Conservation (phyloP, 2,329 filamentous ascomycete genomes). For the Bretziella fagacearum region DNA sequence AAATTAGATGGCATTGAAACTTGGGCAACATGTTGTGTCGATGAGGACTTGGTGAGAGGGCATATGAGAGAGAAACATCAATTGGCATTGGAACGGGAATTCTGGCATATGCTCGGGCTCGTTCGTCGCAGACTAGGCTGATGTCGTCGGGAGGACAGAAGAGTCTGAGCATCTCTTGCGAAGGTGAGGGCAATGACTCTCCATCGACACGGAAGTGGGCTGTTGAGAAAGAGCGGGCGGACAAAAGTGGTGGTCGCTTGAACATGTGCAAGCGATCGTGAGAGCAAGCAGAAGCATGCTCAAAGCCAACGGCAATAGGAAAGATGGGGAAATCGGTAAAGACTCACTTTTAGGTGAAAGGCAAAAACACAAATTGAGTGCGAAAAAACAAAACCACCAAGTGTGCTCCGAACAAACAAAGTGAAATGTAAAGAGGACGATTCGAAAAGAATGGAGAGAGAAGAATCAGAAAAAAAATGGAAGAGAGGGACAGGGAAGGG, state of each 20-base stretch:
- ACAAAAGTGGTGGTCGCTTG: neutral
- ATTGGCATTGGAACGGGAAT: too few relatives aligned
- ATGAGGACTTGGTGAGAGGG: neutral
- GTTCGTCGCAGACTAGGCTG: too few relatives aligned
- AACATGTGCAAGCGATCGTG: conserved; percentile 7
- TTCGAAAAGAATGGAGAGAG: conserved; percentile 20
- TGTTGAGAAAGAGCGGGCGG: too few relatives aligned
- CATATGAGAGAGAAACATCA: too few relatives aligned
- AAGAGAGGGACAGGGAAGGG: conserved; percentile 15
- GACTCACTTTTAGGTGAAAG: conserved; percentile 35
- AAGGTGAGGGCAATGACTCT: too few relatives aligned
- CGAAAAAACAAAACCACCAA: conserved; percentile 19
- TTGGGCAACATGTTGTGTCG: neutral
- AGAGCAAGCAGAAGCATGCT: neutral
- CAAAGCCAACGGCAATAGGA: neutral
- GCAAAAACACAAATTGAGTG: conserved; percentile 17
- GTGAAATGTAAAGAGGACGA: conserved; percentile 21
- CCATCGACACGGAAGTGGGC: too few relatives aligned
- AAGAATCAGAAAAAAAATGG: conserved; percentile 4
- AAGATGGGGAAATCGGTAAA: neutral
- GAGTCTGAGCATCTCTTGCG: too few relatives aligned
- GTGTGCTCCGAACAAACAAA: conserved; percentile 27
- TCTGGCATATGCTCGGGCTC: too few relatives aligned
- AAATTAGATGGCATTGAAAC: conserved; percentile 7
- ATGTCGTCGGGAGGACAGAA: too few relatives aligned